phyloP scores from a whole-genome alignment of 2,329 filamentous ascomycete species.

The Rhytidhysteron rufulum region DNA sequence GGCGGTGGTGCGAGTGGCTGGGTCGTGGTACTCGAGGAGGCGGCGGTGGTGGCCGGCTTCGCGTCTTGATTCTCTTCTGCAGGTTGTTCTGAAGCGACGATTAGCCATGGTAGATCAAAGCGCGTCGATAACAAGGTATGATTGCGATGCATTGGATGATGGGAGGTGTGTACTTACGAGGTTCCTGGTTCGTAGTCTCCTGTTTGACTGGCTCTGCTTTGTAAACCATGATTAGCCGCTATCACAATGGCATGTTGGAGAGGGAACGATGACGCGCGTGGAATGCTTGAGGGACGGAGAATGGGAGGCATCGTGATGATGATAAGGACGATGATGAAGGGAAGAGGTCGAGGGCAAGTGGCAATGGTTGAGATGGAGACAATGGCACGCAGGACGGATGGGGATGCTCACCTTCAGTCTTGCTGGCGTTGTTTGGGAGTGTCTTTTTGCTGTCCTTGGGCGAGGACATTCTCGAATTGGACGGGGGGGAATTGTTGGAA shows the following conservation, averaged over 20 bases:
- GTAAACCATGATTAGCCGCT: not conserved
- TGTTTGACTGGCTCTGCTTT: not conserved
- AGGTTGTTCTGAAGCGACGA: not conserved
- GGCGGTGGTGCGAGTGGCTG: slow-evolving; percentile 50
- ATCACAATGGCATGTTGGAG: too few species aligned
- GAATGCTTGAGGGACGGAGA: too few species aligned
- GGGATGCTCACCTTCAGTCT: slow-evolving; percentile 32
- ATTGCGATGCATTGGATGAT: not conserved
- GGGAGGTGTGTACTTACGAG: not conserved
- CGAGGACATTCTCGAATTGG: slow-evolving; percentile 35
- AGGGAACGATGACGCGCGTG: too few species aligned
- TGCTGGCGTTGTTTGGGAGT: slow-evolving; percentile 24
- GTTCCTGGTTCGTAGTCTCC: not conserved
- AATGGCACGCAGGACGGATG: slow-evolving; percentile 3
- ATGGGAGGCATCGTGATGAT: not conserved
- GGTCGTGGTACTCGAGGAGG: not conserved
- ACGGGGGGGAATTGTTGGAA: slow-evolving; percentile 29
- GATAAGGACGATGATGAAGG: not conserved
- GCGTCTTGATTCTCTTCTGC: not conserved
- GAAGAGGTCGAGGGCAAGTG: not conserved
- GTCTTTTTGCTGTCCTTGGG: slow-evolving; percentile 34
- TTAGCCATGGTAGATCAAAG: not conserved
- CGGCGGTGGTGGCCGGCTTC: not conserved
- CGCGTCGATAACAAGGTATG: not conserved
- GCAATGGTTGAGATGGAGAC: too few species aligned